A percentile compares a stretch with the other conserved stretches of the same genome.
Evolutionary conservation across 305 asterid genomes (phyloP).

Genomic region (Plantago lanceolata): DNA sequence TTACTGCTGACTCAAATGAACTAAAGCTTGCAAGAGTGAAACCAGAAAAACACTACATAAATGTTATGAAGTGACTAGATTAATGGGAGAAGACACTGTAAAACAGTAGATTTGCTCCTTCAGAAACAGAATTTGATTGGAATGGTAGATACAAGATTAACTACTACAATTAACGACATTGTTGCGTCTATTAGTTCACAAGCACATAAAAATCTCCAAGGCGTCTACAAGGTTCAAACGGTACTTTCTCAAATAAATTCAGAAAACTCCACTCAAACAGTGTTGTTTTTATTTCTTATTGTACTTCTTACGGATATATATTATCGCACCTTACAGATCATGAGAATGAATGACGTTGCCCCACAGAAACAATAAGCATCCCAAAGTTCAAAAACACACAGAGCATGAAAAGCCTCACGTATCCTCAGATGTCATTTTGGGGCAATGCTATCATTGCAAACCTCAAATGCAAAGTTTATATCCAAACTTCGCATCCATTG

Average conservation of each 20-base stretch:
- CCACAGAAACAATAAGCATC: not conserved
- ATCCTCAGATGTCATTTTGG: constrained; percentile 1
- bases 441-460: not conserved
- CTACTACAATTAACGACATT: not conserved
- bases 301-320: too few relatives aligned
- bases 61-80: too few relatives aligned
- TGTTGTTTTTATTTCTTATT: not conserved
- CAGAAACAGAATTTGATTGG: too few relatives aligned
- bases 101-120: too few relatives aligned
- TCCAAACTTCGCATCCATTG: not conserved
- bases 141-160: not conserved
- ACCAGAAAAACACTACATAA: too few relatives aligned
- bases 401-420: not conserved
- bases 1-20: not conserved
- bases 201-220: too few relatives aligned
- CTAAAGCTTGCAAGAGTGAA: too few relatives aligned
- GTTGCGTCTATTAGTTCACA: not conserved
- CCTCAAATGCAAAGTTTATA: not conserved
- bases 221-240: not conserved
- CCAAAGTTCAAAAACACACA: not conserved
- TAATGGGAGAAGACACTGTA: too few relatives aligned
- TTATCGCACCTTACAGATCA: not conserved
- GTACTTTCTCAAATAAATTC: not conserved
- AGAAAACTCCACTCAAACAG: not conserved
- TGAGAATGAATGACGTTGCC: not conserved